phyloP scores from a whole-genome alignment of 169 alveolate genomes.

The Cyclospora cayetanensis region DNA sequence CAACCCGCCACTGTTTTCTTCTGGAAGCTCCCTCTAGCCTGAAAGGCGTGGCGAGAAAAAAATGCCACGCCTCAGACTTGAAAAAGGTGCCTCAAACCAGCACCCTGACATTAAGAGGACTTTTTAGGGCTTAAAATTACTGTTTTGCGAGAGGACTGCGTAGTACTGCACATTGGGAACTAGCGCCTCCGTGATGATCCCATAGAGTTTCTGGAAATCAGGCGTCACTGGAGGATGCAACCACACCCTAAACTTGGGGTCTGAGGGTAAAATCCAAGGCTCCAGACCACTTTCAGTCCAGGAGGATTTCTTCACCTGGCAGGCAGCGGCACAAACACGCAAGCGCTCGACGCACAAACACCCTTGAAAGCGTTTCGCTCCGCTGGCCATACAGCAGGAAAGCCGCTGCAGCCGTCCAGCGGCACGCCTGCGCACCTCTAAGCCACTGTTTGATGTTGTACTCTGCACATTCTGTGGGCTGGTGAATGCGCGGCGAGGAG shows the following conservation, averaged over 20 bases:
- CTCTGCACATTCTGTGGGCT: too few species aligned
- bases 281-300: not conserved
- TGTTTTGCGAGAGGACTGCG: not conserved
- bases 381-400: not conserved
- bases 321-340: not conserved
- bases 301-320: not conserved
- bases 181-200: conserved; percentile 2
- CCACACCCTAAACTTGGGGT: conserved; percentile 57
- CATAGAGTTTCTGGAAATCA: conserved; percentile 41
- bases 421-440: too few species aligned
- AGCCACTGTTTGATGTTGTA: too few species aligned
- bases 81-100: too few species aligned
- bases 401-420: not conserved
- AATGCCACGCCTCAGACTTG: too few species aligned
- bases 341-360: too few species aligned
- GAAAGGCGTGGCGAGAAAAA: too few species aligned
- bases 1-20: too few species aligned
- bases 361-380: not conserved
- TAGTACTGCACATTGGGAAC: not conserved
- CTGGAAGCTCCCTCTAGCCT: too few species aligned
- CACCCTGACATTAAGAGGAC: too few species aligned
- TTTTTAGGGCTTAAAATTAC: conserved; percentile 1
- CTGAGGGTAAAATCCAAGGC: conserved; percentile 31
- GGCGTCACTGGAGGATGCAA: conserved; percentile 61
- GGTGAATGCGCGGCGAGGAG: too few species aligned